These are phyloP conservation scores for Teunomyces kruisii DNA, from an alignment of 805 yeast genomes.

Conservation along the genomic window DNA sequence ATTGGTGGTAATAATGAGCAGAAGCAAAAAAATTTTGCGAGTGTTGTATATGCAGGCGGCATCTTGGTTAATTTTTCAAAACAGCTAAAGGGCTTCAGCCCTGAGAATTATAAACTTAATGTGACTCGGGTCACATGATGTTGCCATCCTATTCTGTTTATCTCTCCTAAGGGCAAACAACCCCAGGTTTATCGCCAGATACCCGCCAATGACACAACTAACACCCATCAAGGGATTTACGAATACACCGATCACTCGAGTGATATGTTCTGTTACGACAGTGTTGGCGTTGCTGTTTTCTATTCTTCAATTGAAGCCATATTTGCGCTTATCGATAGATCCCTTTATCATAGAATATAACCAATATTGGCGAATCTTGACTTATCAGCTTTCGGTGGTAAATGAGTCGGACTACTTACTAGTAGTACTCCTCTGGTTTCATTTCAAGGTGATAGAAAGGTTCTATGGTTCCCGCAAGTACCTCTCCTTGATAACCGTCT, in stretches of 20 bases:
- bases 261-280: conserved; percentile 34
- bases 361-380: conserved; percentile 57
- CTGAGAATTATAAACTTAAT: not conserved
- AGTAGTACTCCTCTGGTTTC: conserved; percentile 46
- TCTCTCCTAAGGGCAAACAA: not conserved
- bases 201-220: conserved; percentile 28
- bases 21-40: not conserved
- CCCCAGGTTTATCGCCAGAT: not conserved
- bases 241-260: conserved; percentile 44
- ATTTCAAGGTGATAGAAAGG: conserved; percentile 57
- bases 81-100: not conserved
- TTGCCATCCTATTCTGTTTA: not conserved
- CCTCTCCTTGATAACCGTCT: conserved; percentile 43
- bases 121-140: not conserved
- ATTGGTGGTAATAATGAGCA: not conserved
- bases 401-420: conserved; percentile 60
- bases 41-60: not conserved
- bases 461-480: conserved; percentile 57
- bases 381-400: conserved; percentile 52
- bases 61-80: too few species aligned
- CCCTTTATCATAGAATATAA: conserved; percentile 56
- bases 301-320: conserved; percentile 43
- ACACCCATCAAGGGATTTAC: conserved; percentile 44
- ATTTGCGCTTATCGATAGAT: conserved; percentile 42
- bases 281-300: conserved; percentile 42